phyloP scores from a whole-genome alignment of 1,284 basidiomycete species.

The Neonothopanus nambi region DNA sequence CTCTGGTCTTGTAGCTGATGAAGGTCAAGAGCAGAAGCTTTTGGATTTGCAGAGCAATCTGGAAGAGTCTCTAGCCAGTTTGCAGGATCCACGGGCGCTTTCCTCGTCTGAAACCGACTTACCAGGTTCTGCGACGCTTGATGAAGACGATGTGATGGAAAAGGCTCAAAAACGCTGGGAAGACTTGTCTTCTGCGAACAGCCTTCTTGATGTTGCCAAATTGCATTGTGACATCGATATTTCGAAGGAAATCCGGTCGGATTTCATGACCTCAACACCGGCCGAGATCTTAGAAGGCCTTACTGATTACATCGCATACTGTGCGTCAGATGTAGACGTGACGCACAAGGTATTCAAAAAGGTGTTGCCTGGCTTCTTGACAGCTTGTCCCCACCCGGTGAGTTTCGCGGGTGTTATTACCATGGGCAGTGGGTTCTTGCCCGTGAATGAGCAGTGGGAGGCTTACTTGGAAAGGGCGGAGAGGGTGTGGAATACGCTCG shows the following conservation, averaged over 20 bases:
- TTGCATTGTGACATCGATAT: slow-evolving; percentile 85
- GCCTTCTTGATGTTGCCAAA: slow-evolving; percentile 88
- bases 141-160: slow-evolving; percentile 43
- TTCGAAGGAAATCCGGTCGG: slow-evolving; percentile 80
- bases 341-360: slow-evolving; percentile 84
- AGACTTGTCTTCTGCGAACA: slow-evolving; percentile 90
- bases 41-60: slow-evolving; percentile 46
- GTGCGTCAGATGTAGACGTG: slow-evolving; percentile 80
- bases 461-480: slow-evolving; percentile 82
- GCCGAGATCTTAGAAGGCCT: slow-evolving; percentile 70
- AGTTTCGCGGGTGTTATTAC: slow-evolving; percentile 90
- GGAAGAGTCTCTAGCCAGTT: slow-evolving; percentile 33
- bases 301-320: slow-evolving; percentile 84
- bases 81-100: slow-evolving; percentile 23
- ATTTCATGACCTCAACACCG: slow-evolving; percentile 71
- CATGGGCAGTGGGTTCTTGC: slow-evolving; percentile 92
- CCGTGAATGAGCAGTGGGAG: slow-evolving; percentile 90
- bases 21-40: slow-evolving; percentile 38
- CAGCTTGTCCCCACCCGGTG: slow-evolving; percentile 89
- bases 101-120: slow-evolving; percentile 17
- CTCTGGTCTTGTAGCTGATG: slow-evolving; percentile 37
- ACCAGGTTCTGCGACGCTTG: slow-evolving; percentile 19
- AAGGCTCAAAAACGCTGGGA: slow-evolving; percentile 75
- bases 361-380: slow-evolving; percentile 84
- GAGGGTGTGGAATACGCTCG: slow-evolving; percentile 73